A percentile compares a stretch with the other conserved stretches of the same genome.
Evolutionary conservation across 768 basidiomycete species (phyloP).

Genomic region (Mycena crocata): DNA sequence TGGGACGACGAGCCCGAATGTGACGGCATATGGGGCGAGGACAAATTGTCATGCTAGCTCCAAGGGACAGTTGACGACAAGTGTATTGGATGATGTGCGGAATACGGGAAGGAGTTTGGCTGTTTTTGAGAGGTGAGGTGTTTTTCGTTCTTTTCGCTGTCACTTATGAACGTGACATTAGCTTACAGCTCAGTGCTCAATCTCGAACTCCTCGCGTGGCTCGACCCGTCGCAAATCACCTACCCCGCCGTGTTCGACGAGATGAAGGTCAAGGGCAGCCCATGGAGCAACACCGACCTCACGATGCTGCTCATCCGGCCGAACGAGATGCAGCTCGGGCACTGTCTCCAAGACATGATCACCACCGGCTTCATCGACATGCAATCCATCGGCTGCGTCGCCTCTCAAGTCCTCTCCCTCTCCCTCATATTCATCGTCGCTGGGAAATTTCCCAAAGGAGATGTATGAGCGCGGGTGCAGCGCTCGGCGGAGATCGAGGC

Average conservation of each 20-base stretch:
- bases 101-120: slow-evolving; percentile 81
- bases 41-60: slow-evolving; percentile 80
- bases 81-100: slow-evolving; percentile 91
- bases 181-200: slow-evolving; percentile 75
- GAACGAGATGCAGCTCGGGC: slow-evolving; percentile 61
- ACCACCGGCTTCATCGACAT: slow-evolving; percentile 83
- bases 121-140: slow-evolving; percentile 95
- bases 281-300: slow-evolving; percentile 74
- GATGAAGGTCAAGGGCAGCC: slow-evolving; percentile 59
- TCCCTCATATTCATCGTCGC: slow-evolving; percentile 46
- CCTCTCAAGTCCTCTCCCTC: slow-evolving; percentile 67
- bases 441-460: slow-evolving; percentile 94
- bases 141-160: slow-evolving; percentile 9
- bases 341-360: slow-evolving; percentile 74
- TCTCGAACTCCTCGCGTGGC: slow-evolving; percentile 72
- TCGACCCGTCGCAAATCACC: slow-evolving; percentile 67
- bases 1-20: slow-evolving; percentile 72
- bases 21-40: slow-evolving; percentile 71
- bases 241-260: slow-evolving; percentile 76
- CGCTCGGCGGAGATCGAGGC: slow-evolving; percentile 92
- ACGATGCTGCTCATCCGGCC: slow-evolving; percentile 72
- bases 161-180: not conserved
- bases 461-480: slow-evolving; percentile 90
- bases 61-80: slow-evolving; percentile 73
- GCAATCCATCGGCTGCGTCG: slow-evolving; percentile 80